phyloP scores from a whole-genome alignment of 768 basidiomycete species.

The Pleurotus citrinopileatus region DNA sequence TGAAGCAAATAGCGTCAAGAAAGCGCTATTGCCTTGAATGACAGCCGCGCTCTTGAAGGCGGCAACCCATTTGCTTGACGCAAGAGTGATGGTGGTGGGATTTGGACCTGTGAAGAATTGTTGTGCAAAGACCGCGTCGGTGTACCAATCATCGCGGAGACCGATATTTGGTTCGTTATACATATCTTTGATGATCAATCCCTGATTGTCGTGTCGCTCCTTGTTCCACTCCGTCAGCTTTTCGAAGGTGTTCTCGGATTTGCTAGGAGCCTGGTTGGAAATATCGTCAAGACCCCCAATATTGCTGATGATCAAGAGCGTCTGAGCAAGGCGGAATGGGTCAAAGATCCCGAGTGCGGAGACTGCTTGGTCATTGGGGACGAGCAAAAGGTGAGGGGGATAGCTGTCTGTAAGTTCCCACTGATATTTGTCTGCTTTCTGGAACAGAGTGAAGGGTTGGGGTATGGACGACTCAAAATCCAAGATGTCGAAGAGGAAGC shows the following conservation, averaged over 20 bases:
- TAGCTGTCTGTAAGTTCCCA: slow-evolving; percentile 17
- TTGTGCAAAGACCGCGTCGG: slow-evolving; percentile 26
- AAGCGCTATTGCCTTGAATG: slow-evolving; percentile 14
- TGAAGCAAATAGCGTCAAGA: slow-evolving; percentile 11
- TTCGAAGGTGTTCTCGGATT: slow-evolving; percentile 13
- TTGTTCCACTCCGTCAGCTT: slow-evolving; percentile 16
- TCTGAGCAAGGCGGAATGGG: slow-evolving; percentile 11
- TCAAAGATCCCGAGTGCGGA: too few relatives aligned
- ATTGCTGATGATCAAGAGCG: slow-evolving; percentile 8
- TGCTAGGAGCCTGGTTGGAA: background rate
- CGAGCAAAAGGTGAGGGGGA: slow-evolving; percentile 18
- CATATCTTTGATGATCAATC: slow-evolving; percentile 13
- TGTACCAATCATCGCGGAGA: slow-evolving; percentile 26
- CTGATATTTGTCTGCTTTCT: slow-evolving; percentile 13
- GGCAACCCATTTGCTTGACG: slow-evolving; percentile 18
- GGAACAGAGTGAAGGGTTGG: slow-evolving; percentile 3
- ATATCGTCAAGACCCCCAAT: too few relatives aligned
- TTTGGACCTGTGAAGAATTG: slow-evolving; percentile 27
- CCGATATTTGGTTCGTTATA: slow-evolving; percentile 24
- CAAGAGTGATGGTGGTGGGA: slow-evolving; percentile 22
- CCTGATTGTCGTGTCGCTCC: slow-evolving; percentile 3
- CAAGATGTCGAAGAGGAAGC: slow-evolving; percentile 1
- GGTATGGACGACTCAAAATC: slow-evolving; percentile 11
- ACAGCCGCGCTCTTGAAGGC: slow-evolving; percentile 15
- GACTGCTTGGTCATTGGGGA: slow-evolving; percentile 14